Evolutionary conservation across 441 rosid species (phyloP), one percentile per base, ranked within the genome.

Genomic region (Adansonia gregorii): DNA sequence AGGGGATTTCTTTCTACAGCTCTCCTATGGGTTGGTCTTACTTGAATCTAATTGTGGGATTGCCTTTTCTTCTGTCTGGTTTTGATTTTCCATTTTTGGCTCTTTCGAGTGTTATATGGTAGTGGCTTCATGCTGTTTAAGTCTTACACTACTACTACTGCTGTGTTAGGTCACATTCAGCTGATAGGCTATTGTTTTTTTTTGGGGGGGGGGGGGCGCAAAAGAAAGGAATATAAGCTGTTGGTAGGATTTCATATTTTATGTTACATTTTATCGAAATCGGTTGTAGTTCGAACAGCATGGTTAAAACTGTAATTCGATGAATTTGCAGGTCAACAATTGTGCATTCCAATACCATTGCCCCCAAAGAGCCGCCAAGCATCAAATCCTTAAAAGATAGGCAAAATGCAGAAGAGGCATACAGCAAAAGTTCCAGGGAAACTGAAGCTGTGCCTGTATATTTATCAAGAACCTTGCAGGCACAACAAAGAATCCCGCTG

Each of bases 251-350:
- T 22, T 27, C 67, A 61, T 27, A 27, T 61, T 61, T 27, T 61
- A 61, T 31, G n/a, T 24, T 67, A 45, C 31, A 54, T 45, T 19
- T 67, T 67, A 66, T 45, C 48, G 8, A 4, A 24, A 70, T 55
- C 2, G 61, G 46, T 31, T 48, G 19, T 14, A 22, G 6, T 49
- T 6, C 6, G 11, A 17, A 35, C 67, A 14, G 12, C 69, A 65
- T n/a, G 64, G 75, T 35, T 55, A n/a, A 5, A 59, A n/a, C 51
- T 35, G 51, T n/a, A 72, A 72, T 35, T 31, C 49, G 5, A 39
- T 72, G 49, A 35, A 35, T 19, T 79, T 85, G 82, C 89, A 93
- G 99, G 86, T 92, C 99, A 76, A 90, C 98, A 35, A 81, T 92
- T 77, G 88, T 95, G 68, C 96, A 90, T 82, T 88, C 99, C 63